Evolutionary conservation across 1,284 basidiomycete genomes (phyloP).

Genomic region (Microbotryomycetes sp.): DNA sequence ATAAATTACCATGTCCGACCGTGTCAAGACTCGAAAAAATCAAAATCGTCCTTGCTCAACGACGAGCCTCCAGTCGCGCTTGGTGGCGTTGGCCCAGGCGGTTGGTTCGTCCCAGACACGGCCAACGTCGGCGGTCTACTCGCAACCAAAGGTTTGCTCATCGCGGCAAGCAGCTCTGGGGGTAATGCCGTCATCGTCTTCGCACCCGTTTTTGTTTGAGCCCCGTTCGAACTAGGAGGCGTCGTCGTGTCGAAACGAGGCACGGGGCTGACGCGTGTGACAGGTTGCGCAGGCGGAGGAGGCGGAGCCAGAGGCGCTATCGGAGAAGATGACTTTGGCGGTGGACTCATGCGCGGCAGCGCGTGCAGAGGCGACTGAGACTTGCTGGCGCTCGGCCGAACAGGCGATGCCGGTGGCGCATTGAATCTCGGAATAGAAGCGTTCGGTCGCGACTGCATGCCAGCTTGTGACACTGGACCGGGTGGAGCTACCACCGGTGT

Average conservation of each 20-base stretch:
- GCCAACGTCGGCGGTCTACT: neutral
- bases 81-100: neutral
- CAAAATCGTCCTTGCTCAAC: conserved; percentile 9
- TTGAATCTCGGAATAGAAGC: neutral
- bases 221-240: neutral
- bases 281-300: conserved; percentile 23
- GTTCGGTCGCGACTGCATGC: neutral
- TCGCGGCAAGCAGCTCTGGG: neutral
- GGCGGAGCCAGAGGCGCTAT: conserved; percentile 21
- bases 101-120: neutral
- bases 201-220: neutral
- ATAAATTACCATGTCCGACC: too few species aligned
- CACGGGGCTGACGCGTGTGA: neutral
- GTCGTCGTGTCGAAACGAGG: neutral
- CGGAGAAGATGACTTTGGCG: neutral
- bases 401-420: neutral
- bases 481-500: too few species aligned
- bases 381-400: neutral
- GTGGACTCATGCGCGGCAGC: neutral
- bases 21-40: conserved; percentile 19
- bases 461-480: neutral
- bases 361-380: neutral
- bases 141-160: neutral
- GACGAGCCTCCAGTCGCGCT: neutral
- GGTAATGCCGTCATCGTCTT: neutral